These are phyloP conservation scores for Magnaporthiopsis incrustans DNA, from an alignment of 2,329 filamentous ascomycete genomes.

Conservation along the genomic window DNA sequence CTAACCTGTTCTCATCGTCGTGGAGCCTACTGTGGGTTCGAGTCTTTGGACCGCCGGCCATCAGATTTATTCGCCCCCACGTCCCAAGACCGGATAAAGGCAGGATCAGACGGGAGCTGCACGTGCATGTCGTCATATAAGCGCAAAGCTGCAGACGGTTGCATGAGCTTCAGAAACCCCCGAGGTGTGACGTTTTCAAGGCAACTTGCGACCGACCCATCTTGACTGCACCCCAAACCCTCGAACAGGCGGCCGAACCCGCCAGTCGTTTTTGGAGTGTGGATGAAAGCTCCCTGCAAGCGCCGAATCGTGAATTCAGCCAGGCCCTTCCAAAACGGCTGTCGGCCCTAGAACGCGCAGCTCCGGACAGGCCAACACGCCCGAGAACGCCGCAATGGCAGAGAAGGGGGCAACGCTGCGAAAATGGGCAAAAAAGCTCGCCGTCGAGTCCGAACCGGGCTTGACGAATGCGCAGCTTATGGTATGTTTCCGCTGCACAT, in stretches of 20 bases:
- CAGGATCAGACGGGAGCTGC: neutral
- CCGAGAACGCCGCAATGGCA: neutral
- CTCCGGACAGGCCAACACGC: no score
- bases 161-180: neutral
- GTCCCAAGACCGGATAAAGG: neutral
- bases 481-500: conserved; percentile 32
- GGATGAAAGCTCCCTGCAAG: neutral
- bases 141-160: neutral
- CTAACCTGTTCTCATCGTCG: no score
- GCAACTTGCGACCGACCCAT: neutral
- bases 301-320: neutral
- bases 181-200: neutral
- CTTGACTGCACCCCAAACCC: neutral
- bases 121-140: neutral
- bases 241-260: neutral
- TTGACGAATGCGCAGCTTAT: conserved; percentile 74
- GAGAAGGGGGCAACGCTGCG: conserved; percentile 25
- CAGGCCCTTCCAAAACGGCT: neutral
- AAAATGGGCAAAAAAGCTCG: conserved; percentile 49
- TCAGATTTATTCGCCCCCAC: neutral
- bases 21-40: neutral
- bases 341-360: neutral
- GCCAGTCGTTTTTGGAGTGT: neutral
- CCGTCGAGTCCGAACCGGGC: conserved; percentile 67
- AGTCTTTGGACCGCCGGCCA: no score